Conservation (phyloP, 192 early-diverging fungal genomes). For the Coemansia sp. region DNA sequence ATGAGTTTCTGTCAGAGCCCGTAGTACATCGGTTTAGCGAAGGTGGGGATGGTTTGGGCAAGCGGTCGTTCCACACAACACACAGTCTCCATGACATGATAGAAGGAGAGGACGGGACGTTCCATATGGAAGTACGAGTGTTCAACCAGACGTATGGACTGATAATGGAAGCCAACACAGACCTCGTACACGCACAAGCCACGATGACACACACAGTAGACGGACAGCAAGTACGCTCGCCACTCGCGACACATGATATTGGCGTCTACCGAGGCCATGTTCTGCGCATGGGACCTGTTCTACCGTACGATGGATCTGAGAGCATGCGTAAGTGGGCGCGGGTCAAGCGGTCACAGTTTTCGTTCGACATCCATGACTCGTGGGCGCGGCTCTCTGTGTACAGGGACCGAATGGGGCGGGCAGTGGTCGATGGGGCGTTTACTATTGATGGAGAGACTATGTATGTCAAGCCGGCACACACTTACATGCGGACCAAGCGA, state of each 20-base stretch:
- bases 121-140: constrained; percentile 61
- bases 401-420: constrained; percentile 23
- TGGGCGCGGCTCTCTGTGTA: constrained; percentile 61
- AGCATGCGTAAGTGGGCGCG: constrained; percentile 41
- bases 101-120: constrained; percentile 38
- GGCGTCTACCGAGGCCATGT: constrained; percentile 63
- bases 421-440: constrained; percentile 66
- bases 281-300: constrained; percentile 32
- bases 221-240: constrained; percentile 13
- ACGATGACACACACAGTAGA: constrained; percentile 27
- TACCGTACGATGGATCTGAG: constrained; percentile 21
- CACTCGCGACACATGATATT: constrained; percentile 42
- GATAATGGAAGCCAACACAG: constrained; percentile 68
- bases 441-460: constrained; percentile 57
- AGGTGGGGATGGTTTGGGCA: neutral
- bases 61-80: neutral
- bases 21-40: constrained; percentile 38
- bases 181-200: constrained; percentile 69
- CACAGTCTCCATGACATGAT: constrained; percentile 36
- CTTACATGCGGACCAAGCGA: constrained; percentile 60
- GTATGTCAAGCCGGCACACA: constrained; percentile 60
- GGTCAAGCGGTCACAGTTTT: constrained; percentile 29
- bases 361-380: constrained; percentile 50
- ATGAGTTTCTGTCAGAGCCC: constrained; percentile 51
- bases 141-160: constrained; percentile 70